Evolutionary conservation across 2,329 filamentous ascomycete species (phyloP).

Genomic region (Claviceps sp.): DNA sequence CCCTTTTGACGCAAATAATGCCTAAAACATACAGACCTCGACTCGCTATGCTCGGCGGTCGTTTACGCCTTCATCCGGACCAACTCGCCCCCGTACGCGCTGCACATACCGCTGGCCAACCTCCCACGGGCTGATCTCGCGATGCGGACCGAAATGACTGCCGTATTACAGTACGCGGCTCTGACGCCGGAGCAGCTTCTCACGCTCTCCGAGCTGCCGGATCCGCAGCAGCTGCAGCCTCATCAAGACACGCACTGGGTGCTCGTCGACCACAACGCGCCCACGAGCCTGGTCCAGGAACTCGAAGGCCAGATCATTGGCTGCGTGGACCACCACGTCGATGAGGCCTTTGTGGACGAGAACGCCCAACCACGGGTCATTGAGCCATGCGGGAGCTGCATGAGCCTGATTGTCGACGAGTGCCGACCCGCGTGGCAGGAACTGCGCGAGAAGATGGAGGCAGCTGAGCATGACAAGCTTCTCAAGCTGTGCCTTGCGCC

Average conservation of each 20-base stretch:
- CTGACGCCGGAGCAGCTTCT: constrained; percentile 49
- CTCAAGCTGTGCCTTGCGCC: constrained; percentile 56
- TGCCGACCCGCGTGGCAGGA: constrained; percentile 44
- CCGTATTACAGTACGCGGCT: constrained; percentile 48
- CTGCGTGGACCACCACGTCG: constrained; percentile 68
- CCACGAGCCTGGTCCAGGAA: constrained; percentile 46
- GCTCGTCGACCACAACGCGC: constrained; percentile 66
- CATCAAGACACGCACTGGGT: constrained; percentile 52
- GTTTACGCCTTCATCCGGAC: constrained; percentile 63
- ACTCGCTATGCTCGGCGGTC: constrained; percentile 64
- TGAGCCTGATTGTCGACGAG: constrained; percentile 53
- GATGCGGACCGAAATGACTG: constrained; percentile 59
- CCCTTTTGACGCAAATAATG: not conserved
- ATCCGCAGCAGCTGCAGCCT: constrained; percentile 20
- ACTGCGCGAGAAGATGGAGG: constrained; percentile 14
- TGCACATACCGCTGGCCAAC: constrained; percentile 64
- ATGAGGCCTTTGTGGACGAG: constrained; percentile 43
- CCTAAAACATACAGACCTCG: constrained; percentile 45
- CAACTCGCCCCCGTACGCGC: constrained; percentile 35
- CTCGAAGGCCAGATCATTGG: constrained; percentile 44
- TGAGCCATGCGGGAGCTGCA: constrained; percentile 57
- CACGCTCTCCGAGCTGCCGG: constrained; percentile 40
- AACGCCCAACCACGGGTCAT: constrained; percentile 46
- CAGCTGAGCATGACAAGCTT: constrained; percentile 37
- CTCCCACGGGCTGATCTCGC: constrained; percentile 53